A percentile compares a stretch with the other conserved stretches of the same genome.
phyloP scores from a whole-genome alignment of 2,329 filamentous ascomycete genomes.

The Diaporthe eres region DNA sequence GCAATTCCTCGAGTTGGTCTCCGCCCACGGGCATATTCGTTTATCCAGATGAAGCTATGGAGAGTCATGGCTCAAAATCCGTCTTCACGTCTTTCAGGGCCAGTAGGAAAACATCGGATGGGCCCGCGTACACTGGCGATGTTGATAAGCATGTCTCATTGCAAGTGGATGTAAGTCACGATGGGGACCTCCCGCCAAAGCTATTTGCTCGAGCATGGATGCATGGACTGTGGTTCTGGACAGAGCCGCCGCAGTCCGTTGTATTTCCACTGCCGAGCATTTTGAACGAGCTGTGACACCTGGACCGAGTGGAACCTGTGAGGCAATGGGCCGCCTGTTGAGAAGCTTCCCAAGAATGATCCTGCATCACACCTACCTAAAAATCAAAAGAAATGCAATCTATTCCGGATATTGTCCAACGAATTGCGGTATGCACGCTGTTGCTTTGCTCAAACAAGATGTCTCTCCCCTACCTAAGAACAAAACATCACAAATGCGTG shows the following conservation, averaged over 20 bases:
- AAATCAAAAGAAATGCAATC: too few species aligned
- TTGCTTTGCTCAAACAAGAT: too few species aligned
- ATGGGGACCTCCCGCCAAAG: neutral
- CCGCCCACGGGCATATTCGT: neutral
- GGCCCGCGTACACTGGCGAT: neutral
- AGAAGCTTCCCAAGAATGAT: accelerated
- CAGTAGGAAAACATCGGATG: neutral
- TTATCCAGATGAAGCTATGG: neutral
- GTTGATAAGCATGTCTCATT: neutral
- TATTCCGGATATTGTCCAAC: too few species aligned
- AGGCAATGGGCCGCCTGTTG: too few species aligned
- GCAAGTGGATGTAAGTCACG: neutral
- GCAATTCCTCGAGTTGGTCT: neutral
- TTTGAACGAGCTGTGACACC: neutral
- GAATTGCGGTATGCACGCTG: too few species aligned
- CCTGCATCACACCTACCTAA: too few species aligned
- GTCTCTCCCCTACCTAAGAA: too few species aligned
- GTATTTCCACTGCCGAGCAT: neutral
- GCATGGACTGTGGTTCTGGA: neutral
- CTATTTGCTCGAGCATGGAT: neutral
- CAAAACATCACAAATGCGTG: too few species aligned
- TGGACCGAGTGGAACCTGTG: accelerated
- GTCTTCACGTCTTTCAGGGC: neutral
- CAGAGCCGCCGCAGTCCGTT: neutral
- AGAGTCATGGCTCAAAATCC: neutral